Evolutionary conservation across 768 basidiomycete species (phyloP).

Genomic region (Xerocomellus chrysenteron): DNA sequence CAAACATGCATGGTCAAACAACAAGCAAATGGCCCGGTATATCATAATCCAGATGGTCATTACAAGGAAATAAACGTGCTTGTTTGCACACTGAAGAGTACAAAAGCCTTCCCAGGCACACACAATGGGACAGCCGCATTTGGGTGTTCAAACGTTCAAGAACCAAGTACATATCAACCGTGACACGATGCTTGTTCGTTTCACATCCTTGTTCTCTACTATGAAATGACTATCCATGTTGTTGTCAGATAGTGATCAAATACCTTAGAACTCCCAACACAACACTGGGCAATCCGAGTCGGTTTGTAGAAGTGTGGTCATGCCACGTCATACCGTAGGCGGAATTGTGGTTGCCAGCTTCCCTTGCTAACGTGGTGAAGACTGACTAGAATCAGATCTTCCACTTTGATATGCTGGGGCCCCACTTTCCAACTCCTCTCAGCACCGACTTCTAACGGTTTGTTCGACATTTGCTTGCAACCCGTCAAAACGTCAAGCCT

Average conservation of each 20-base stretch:
- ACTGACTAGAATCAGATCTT: constrained; percentile 68
- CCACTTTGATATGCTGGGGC: constrained; percentile 49
- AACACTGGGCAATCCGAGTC: background rate
- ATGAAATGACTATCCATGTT: background rate
- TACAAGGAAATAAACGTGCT: constrained; percentile 5
- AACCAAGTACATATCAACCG: background rate
- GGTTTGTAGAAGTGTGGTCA: background rate
- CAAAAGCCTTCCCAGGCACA: background rate
- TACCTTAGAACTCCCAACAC: background rate
- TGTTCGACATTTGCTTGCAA: constrained; percentile 48
- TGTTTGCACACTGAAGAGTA: background rate
- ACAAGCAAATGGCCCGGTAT: constrained; percentile 18
- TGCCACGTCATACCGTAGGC: constrained; percentile 34
- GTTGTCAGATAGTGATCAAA: background rate
- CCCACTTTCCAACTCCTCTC: constrained; percentile 60
- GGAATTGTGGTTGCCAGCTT: constrained; percentile 73
- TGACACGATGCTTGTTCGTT: background rate
- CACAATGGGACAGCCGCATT: constrained; percentile 8
- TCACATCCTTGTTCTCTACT: background rate
- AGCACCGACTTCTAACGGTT: constrained; percentile 53
- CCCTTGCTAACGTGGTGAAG: constrained; percentile 79
- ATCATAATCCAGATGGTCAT: background rate
- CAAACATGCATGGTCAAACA: background rate
- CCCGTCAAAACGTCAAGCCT: background rate
- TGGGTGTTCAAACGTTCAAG: background rate